A percentile compares a stretch with the other conserved stretches of the same genome.
phyloP scores from a whole-genome alignment of 83 land plant genomes.

The Picea abies region DNA sequence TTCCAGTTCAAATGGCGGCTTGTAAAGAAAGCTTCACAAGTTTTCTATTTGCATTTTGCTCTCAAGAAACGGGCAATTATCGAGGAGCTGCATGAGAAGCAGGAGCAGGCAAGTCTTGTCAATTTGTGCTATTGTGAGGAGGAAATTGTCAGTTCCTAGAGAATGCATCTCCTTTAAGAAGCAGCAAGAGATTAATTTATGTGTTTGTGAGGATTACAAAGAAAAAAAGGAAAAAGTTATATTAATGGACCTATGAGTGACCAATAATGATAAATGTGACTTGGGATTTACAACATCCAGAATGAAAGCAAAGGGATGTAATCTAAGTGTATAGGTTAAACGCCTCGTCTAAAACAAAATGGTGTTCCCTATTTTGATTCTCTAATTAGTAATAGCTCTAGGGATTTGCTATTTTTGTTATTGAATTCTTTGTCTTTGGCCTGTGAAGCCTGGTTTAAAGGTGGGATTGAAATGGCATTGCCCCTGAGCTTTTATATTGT shows the following conservation, averaged over 20 bases:
- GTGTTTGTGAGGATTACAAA: slow-evolving; percentile 5
- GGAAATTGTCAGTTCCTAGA: neutral
- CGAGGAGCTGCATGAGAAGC: slow-evolving; percentile 95
- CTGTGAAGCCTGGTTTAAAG: neutral
- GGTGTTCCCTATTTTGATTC: neutral
- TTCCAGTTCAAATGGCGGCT: slow-evolving; percentile 85
- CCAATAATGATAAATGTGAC: too few species aligned
- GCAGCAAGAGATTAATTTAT: neutral
- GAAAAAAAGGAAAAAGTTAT: neutral
- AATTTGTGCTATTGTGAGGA: neutral
- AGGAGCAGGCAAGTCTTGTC: slow-evolving; percentile 72
- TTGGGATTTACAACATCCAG: too few species aligned
- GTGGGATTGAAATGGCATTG: neutral
- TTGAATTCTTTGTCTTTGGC: neutral
- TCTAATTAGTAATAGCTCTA: neutral
- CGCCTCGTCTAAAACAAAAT: neutral
- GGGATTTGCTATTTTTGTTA: neutral
- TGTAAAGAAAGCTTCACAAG: slow-evolving; percentile 85
- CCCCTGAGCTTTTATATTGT: neutral
- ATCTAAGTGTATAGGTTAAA: too few species aligned
- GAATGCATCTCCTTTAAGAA: neutral
- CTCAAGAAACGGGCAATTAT: slow-evolving; percentile 79
- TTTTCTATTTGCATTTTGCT: slow-evolving; percentile 75
- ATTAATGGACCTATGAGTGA: neutral
- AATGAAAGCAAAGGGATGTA: too few species aligned